Base-by-base conservation (phyloP, 768 basidiomycete genomes). In the Podaxis sp. region DNA sequence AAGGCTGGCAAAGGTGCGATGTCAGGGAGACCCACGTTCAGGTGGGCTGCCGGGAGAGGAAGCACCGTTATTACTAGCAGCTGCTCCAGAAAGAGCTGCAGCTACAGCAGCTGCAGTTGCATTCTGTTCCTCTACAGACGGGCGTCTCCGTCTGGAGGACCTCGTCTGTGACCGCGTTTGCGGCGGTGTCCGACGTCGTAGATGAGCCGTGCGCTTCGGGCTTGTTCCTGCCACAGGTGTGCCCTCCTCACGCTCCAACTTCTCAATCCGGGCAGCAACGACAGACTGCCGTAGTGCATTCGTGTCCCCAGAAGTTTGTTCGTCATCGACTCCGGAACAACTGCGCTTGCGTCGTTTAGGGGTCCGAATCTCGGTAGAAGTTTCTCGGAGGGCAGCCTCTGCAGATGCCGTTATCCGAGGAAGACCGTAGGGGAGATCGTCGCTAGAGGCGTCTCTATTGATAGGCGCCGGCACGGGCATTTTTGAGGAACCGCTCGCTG, bases 41-140 rank as follows among this genome's bases (percentile, higher is more conserved):
- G 44, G 44, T 17, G 44, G 44, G 44, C n/a, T n/a, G n/a, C n/a
- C 7, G 1, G 44, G 28, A 26, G 51, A 40, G 12, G 51, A 53
- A 30, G n/a, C 33, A 15, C 26, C n/a, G 38, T 15, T 22, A 19
- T 53, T 26, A 22, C 36, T 30, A 17, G 52, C 52, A 8, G 39
- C 59, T 44, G 39, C 59, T 12, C 38, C 59, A 40, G 52, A 53
- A n/a, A 61, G 28, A 11, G 59, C 59, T 2, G 59, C 59, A 11
- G 59, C 59, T 5, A 61, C 52, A 30, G 59, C 59, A 15, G 59
- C 59, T 15, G 59, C 59, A n/a, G 59, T 61, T 13, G 59, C 52
- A 30, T 61, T 52, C 51, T 52, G 59, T 5, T 61, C 51, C 11
- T 52, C 38, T 13, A 52, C 8, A 8, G 36, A 39, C 6, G 39